Conservation (phyloP, 306 rosid genomes). For the Crotalaria pallida region DNA sequence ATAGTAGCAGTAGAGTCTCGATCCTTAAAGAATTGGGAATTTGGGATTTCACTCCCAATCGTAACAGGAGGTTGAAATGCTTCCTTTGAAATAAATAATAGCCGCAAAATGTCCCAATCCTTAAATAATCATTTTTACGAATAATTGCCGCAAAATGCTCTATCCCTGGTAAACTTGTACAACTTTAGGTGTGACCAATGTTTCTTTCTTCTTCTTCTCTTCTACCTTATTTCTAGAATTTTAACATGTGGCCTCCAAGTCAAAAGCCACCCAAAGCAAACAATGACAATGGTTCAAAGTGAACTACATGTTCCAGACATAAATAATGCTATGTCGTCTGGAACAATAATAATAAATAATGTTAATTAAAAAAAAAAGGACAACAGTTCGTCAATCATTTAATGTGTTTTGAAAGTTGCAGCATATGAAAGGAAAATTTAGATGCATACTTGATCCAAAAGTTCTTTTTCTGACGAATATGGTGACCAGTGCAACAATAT, state of each 20-base stretch:
- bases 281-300: not conserved
- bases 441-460: constrained; percentile 60
- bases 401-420: not conserved
- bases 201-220: not conserved
- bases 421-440: not conserved
- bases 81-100: not conserved
- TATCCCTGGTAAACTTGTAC: not conserved
- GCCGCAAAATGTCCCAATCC: not conserved
- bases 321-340: not conserved
- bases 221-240: not conserved
- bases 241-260: too few species aligned
- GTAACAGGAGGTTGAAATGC: not conserved
- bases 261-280: not conserved
- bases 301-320: not conserved
- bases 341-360: not conserved
- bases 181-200: not conserved
- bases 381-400: not conserved
- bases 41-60: not conserved
- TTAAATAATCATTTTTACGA: not conserved
- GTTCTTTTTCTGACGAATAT: constrained; percentile 62
- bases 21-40: not conserved
- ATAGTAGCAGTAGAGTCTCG: not conserved
- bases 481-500: constrained; percentile 78
- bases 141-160: not conserved
- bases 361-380: not conserved